Conservation (phyloP, 75 land plant genomes). For the Pseudotsuga menziesii region DNA sequence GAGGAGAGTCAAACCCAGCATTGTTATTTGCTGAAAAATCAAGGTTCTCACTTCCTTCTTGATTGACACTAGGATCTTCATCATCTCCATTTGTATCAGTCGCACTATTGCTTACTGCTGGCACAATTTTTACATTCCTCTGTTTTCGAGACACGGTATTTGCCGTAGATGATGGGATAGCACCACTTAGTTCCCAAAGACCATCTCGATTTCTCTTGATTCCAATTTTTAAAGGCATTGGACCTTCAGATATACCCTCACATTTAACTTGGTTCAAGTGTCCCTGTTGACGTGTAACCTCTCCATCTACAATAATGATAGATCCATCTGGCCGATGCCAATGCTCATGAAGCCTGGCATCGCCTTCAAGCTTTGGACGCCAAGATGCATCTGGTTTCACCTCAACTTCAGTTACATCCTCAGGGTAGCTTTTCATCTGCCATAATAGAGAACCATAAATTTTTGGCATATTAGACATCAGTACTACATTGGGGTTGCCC, state of each 20-base stretch:
- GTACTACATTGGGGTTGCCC: neutral
- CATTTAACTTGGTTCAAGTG: constrained; percentile 47
- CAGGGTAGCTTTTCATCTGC: constrained; percentile 74
- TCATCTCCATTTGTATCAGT: constrained; percentile 71
- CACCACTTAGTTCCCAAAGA: constrained; percentile 64
- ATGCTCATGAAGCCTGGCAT: constrained; percentile 22
- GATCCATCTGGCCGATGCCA: constrained; percentile 55
- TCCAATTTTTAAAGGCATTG: constrained; percentile 51
- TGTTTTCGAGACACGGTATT: constrained; percentile 11
- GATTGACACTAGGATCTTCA: constrained; percentile 87
- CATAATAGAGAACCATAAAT: neutral
- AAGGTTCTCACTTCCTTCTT: constrained; percentile 43
- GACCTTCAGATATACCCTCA: constrained; percentile 53
- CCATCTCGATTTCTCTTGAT: constrained; percentile 81
- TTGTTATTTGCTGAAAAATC: constrained; percentile 52
- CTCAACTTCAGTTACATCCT: constrained; percentile 92
- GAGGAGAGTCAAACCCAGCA: constrained; percentile 42
- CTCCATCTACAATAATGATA: constrained; percentile 22
- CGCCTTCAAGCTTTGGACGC: constrained; percentile 72
- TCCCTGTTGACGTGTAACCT: constrained; percentile 21
- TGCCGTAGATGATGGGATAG: constrained; percentile 24
- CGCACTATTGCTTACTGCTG: constrained; percentile 64
- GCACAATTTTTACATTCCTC: constrained; percentile 13
- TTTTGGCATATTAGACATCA: neutral
- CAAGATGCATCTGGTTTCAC: constrained; percentile 96